These are phyloP conservation scores for Cadophora sp. DNA, from an alignment of 2,329 filamentous ascomycete species.

Conservation along the genomic window DNA sequence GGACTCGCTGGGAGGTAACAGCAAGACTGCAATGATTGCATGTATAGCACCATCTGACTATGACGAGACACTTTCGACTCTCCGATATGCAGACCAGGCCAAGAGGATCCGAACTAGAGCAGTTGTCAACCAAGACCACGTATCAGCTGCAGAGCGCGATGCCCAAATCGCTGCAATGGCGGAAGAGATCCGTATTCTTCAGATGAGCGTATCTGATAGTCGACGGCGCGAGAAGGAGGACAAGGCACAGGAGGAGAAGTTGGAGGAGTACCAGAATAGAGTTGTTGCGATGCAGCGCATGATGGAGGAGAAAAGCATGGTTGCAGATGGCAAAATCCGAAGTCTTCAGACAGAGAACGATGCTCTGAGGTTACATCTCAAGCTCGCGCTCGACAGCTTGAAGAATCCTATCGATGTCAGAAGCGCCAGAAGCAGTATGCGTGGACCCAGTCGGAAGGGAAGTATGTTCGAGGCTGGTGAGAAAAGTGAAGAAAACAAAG, in stretches of 20 bases:
- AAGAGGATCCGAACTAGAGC: conserved; percentile 96
- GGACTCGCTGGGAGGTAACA: conserved; percentile 94
- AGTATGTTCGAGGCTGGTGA: conserved; percentile 31
- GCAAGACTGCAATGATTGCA: conserved; percentile 98
- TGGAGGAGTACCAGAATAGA: conserved; percentile 94
- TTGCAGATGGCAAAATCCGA: conserved; percentile 92
- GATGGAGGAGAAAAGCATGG: conserved; percentile 92
- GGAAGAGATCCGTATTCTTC: conserved; percentile 87
- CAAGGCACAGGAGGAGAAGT: conserved; percentile 71
- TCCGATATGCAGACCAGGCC: conserved; percentile 96
- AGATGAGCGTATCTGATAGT: conserved; percentile 74
- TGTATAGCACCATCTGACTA: conserved; percentile 96
- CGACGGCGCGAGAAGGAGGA: conserved; percentile 76
- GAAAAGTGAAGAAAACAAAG: conserved; percentile 39
- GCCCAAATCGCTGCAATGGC: conserved; percentile 94
- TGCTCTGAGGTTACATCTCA: conserved; percentile 84
- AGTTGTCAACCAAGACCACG: conserved; percentile 93
- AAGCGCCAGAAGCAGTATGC: conserved; percentile 43
- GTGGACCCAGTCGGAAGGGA: conserved; percentile 28
- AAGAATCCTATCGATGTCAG: conserved; percentile 82
- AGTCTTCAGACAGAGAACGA: conserved; percentile 91
- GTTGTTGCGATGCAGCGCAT: conserved; percentile 90
- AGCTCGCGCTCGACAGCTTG: conserved; percentile 82
- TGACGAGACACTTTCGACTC: conserved; percentile 93
- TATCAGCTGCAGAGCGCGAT: conserved; percentile 91